A percentile compares a stretch with the other conserved stretches of the same genome.
These are phyloP conservation scores for Lichenothelia convexa DNA, from an alignment of 495 filamentous ascomycete genomes.

Conservation along the genomic window DNA sequence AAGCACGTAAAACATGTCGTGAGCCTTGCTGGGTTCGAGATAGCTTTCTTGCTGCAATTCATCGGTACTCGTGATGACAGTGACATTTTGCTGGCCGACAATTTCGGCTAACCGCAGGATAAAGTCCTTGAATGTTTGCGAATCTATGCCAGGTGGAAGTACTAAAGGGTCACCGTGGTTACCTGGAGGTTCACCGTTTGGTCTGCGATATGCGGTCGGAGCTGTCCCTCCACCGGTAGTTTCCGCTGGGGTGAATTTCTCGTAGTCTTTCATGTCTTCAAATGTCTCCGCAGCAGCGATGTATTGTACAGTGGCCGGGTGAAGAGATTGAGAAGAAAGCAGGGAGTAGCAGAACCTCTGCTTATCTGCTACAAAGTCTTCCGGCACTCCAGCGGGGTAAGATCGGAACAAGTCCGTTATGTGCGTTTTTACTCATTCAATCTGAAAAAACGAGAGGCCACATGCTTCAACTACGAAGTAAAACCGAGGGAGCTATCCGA, in stretches of 20 bases:
- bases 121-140: slow-evolving; percentile 5
- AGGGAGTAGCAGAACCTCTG: not conserved
- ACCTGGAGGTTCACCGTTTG: not conserved
- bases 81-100: slow-evolving; percentile 10
- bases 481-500: too few species aligned
- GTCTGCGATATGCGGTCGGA: not conserved
- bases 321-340: not conserved
- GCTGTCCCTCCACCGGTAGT: too few species aligned
- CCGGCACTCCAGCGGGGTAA: too few species aligned
- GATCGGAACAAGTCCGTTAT: too few species aligned
- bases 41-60: slow-evolving; percentile 10
- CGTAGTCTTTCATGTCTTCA: not conserved
- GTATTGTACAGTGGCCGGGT: not conserved
- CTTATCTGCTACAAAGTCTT: too few species aligned
- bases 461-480: too few species aligned
- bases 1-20: slow-evolving; percentile 15
- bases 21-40: slow-evolving; percentile 11
- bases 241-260: too few species aligned
- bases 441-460: too few species aligned
- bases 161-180: not conserved
- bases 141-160: slow-evolving; percentile 7
- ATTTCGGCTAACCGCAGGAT: slow-evolving; percentile 1
- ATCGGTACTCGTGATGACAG: slow-evolving; percentile 6
- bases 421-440: too few species aligned
- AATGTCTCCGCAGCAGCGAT: not conserved